Conservation (phyloP, 2,329 filamentous ascomycete species). For the Tolypocladium tundrense region DNA sequence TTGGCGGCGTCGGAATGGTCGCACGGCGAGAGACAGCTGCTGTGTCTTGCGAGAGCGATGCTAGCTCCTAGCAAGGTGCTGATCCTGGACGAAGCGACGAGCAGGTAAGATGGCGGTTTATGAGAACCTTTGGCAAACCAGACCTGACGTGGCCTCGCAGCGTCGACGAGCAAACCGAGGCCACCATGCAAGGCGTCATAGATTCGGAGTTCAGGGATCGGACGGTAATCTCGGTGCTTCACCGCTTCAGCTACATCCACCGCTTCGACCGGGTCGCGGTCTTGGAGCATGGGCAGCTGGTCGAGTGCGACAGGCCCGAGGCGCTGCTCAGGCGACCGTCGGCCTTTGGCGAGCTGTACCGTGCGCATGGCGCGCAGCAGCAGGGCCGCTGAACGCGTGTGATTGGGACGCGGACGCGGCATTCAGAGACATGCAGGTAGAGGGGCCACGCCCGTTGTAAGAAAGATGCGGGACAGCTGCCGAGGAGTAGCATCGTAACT, state of each 20-base stretch:
- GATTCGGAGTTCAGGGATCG: slow-evolving; percentile 24
- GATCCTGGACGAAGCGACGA: slow-evolving; percentile 27
- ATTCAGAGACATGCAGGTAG: no score
- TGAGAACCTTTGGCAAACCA: neutral
- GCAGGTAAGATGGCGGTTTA: slow-evolving; percentile 13
- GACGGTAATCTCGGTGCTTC: slow-evolving; percentile 38
- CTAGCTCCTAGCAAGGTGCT: slow-evolving; percentile 23
- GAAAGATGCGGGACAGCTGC: no score
- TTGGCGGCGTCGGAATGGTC: slow-evolving; percentile 22
- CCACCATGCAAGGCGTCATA: slow-evolving; percentile 22
- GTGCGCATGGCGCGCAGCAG: neutral
- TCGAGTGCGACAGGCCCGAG: slow-evolving; percentile 5
- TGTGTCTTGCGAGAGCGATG: slow-evolving; percentile 26
- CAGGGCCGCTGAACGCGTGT: neutral
- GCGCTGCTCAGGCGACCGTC: neutral
- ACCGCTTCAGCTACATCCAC: slow-evolving; percentile 21
- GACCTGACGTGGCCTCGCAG: slow-evolving; percentile 7
- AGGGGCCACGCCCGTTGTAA: no score
- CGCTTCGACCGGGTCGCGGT: slow-evolving; percentile 35
- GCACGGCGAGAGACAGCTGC: slow-evolving; percentile 33
- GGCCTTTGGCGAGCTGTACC: neutral
- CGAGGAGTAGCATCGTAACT: no score
- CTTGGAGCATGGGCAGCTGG: slow-evolving; percentile 36
- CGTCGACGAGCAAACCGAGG: slow-evolving; percentile 21
- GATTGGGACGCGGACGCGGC: no score